These are phyloP conservation scores for Pseudogymnoascus sp. DNA, from an alignment of 2,329 filamentous ascomycete species.

Conservation along the genomic window DNA sequence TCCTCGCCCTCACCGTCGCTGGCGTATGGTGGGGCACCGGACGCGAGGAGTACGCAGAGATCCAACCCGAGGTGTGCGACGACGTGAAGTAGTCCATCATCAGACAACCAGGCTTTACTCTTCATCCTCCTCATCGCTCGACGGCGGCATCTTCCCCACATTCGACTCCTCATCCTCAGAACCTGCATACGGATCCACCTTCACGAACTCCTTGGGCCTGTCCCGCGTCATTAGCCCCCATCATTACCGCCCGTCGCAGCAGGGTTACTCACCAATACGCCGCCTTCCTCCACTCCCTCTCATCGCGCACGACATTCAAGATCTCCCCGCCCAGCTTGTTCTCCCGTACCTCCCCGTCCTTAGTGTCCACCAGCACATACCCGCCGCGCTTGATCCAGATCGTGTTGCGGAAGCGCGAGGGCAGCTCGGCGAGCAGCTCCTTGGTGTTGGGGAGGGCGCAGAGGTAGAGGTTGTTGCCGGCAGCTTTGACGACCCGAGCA, in stretches of 20 bases:
- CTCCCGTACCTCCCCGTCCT: slow-evolving; percentile 54
- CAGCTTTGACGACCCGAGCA: slow-evolving; percentile 70
- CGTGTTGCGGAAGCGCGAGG: slow-evolving; percentile 77
- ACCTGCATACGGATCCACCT: slow-evolving; percentile 53
- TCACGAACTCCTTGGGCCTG: slow-evolving; percentile 76
- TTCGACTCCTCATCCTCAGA: slow-evolving; percentile 70
- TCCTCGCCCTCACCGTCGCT: slow-evolving; percentile 57
- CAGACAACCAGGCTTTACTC: slow-evolving; percentile 17
- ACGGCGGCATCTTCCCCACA: slow-evolving; percentile 78
- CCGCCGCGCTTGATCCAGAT: slow-evolving; percentile 90
- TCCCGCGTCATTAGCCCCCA: background rate
- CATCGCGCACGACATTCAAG: slow-evolving; percentile 83
- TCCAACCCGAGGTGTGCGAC: slow-evolving; percentile 10
- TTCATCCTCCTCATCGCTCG: slow-evolving; percentile 66
- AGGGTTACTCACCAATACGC: slow-evolving; percentile 61
- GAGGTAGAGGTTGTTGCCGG: slow-evolving; percentile 83
- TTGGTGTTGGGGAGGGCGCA: slow-evolving; percentile 64
- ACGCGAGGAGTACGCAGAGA: slow-evolving; percentile 23
- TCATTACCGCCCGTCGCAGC: background rate
- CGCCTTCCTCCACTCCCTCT: slow-evolving; percentile 86
- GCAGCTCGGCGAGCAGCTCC: slow-evolving; percentile 69
- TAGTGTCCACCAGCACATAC: slow-evolving; percentile 75
- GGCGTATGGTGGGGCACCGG: slow-evolving; percentile 31
- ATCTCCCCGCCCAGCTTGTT: slow-evolving; percentile 85
- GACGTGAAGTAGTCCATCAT: slow-evolving; percentile 12